These are phyloP conservation scores for Fabrea salina DNA, from an alignment of 169 alveolate species.

Conservation along the genomic window DNA sequence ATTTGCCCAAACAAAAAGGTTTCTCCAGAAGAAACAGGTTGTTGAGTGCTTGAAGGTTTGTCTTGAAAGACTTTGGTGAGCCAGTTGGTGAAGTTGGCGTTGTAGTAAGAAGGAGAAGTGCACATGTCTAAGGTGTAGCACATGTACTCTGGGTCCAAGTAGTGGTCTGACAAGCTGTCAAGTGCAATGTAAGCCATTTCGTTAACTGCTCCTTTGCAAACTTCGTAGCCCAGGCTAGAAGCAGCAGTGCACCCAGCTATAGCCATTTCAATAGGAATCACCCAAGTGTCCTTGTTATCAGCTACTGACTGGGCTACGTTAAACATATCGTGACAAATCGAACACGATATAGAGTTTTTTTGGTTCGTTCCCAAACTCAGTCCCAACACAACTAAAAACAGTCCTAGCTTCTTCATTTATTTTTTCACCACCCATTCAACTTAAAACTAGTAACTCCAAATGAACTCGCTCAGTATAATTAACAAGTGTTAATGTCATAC, in stretches of 20 bases:
- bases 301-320: background rate
- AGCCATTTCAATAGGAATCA: background rate
- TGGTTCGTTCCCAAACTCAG: too few species aligned
- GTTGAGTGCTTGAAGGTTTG: conserved; percentile 19
- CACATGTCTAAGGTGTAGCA: background rate
- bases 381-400: too few species aligned
- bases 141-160: conserved; percentile 10
- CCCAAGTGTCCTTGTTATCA: background rate
- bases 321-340: background rate
- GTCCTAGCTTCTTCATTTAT: too few species aligned
- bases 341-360: too few species aligned
- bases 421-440: too few species aligned
- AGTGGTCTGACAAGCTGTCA: background rate
- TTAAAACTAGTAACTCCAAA: too few species aligned
- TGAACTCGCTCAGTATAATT: too few species aligned
- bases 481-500: too few species aligned
- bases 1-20: conserved; percentile 51
- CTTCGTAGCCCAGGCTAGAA: background rate
- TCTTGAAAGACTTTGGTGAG: background rate
- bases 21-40: conserved; percentile 27
- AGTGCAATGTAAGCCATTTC: background rate
- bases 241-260: background rate
- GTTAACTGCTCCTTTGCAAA: conserved; percentile 13
- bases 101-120: background rate
- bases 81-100: conserved; percentile 7